Evolutionary conservation across 805 yeast genomes (phyloP), one percentile per base, ranked within the genome.

Genomic region (Wickerhamomyces bovis): DNA sequence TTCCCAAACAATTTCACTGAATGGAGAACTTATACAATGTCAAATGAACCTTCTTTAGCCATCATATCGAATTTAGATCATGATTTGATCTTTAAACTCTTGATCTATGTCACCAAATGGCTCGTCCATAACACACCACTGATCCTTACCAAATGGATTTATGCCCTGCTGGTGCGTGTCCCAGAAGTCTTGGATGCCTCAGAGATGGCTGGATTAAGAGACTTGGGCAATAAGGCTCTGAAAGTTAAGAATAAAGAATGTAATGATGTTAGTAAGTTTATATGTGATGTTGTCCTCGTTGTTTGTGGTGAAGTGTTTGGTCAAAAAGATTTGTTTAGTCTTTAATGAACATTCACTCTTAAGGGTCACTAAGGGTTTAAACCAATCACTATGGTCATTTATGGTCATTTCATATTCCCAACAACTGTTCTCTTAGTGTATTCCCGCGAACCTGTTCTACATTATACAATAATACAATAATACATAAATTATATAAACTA

Each of bases 1-100:
- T 53, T 56, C 44, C 62, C 63, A 11, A 52, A 49, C 36, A 54
- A 45, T 18, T 58, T 58, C 49, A 57, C 60, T 1, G 52, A 50
- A 21, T 60, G 63, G 64, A 48, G 57, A 38, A 42, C 44, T 5
- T 59, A 48, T 22, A 39, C 53, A 7, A 42, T 53, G 41, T 16
- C 51, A 1, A 46, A 49, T n/a, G 46, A 48, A 21, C 61, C 63
- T 0, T 20, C 50, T 1, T 6, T 41, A 2, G 44, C 44, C 6
- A 18, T 57, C 1, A 33, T 57, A 2, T 52, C 57, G 3, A 54
- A 57, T 19, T 16, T 57, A 8, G 62, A 57, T 33, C 50, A 53
- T 21, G 53, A 50, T 11, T 49, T 56, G 6, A 42, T 54, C 2
- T 11, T 60, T 13, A 52, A 45, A 25, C 41, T 60, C 19, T 36